Percentiles rank a stretch among this genome's conserved stretches.
Conservation (phyloP, 768 basidiomycete genomes). For the Leccinum subtestaceum region DNA sequence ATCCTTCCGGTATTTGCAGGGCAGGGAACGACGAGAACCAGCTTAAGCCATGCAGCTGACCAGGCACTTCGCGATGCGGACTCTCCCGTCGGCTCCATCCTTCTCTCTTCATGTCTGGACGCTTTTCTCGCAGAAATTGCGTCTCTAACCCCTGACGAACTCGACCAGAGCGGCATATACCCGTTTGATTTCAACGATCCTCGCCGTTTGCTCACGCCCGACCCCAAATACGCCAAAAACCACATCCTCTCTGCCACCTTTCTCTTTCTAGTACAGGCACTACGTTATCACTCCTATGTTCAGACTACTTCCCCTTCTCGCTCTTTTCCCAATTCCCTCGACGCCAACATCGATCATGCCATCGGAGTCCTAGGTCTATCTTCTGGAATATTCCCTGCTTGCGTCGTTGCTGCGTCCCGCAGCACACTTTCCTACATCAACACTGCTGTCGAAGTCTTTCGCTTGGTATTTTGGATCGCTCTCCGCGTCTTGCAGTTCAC, state of each 20-base stretch:
- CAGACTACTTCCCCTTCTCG: constrained; percentile 21
- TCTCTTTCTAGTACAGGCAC: constrained; percentile 49
- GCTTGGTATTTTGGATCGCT: constrained; percentile 52
- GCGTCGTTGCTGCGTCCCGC: constrained; percentile 46
- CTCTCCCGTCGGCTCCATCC: constrained; percentile 39
- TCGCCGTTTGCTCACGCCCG: constrained; percentile 39
- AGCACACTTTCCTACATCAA: constrained; percentile 41
- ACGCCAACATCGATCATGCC: constrained; percentile 33
- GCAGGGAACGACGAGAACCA: constrained; percentile 45
- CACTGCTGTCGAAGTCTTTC: constrained; percentile 45
- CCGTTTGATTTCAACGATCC: constrained; percentile 43
- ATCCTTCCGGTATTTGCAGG: constrained; percentile 54
- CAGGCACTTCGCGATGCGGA: constrained; percentile 43
- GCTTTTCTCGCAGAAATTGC: constrained; percentile 49
- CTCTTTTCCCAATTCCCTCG: constrained; percentile 30
- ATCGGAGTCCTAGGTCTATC: constrained; percentile 51
- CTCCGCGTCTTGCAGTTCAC: constrained; percentile 39
- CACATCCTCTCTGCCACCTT: constrained; percentile 45
- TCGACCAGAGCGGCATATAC: constrained; percentile 38
- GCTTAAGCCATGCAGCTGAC: constrained; percentile 31
- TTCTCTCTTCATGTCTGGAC: constrained; percentile 51
- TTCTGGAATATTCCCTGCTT: constrained; percentile 55
- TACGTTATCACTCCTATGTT: constrained; percentile 50
- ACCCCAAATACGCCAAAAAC: constrained; percentile 39
- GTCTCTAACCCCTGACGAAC: constrained; percentile 39